A percentile compares a stretch with the other conserved stretches of the same genome.
phyloP scores from a whole-genome alignment of 2,329 filamentous ascomycete species.

The Fusarium longipes region DNA sequence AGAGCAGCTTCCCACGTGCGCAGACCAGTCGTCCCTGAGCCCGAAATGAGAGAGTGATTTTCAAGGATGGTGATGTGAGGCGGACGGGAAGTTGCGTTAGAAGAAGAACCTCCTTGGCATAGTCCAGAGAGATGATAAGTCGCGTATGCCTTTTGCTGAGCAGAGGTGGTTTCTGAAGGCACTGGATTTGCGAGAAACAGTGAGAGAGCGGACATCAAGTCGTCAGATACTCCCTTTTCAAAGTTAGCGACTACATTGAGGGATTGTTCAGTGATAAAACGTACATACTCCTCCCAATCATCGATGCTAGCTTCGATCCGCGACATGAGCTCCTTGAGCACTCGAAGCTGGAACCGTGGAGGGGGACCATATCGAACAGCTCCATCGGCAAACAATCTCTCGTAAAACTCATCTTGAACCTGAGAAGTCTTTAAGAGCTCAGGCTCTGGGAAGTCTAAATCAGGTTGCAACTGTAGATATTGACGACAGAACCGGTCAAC shows the following conservation, averaged over 20 bases:
- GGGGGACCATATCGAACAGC: constrained; percentile 70
- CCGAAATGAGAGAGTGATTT: constrained; percentile 74
- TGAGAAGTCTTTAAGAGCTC: constrained; percentile 67
- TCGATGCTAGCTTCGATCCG: constrained; percentile 79
- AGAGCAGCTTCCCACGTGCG: constrained; percentile 86
- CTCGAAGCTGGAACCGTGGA: constrained; percentile 73
- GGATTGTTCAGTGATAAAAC: constrained; percentile 49
- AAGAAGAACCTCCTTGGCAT: constrained; percentile 8
- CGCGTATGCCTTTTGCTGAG: constrained; percentile 79
- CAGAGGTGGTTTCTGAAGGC: constrained; percentile 72
- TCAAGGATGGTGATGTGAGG: constrained; percentile 72
- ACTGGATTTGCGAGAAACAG: constrained; percentile 71
- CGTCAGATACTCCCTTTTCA: constrained; percentile 81
- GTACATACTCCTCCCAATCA: constrained; percentile 89
- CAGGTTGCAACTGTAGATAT: constrained; percentile 79
- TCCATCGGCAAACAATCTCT: constrained; percentile 72
- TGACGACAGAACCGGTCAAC: constrained; percentile 73
- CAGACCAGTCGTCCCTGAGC: constrained; percentile 78
- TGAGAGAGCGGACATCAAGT: constrained; percentile 77
- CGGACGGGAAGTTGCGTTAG: background rate
- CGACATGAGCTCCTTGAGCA: constrained; percentile 78
- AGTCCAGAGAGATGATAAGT: constrained; percentile 69
- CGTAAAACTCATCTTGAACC: constrained; percentile 75
- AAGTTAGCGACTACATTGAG: constrained; percentile 39
- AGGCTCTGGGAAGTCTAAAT: constrained; percentile 72